Evolutionary conservation across 2,329 filamentous ascomycete species (phyloP), one percentile per base, ranked within the genome.

Genomic region (Dothideomycetidae sp.): DNA sequence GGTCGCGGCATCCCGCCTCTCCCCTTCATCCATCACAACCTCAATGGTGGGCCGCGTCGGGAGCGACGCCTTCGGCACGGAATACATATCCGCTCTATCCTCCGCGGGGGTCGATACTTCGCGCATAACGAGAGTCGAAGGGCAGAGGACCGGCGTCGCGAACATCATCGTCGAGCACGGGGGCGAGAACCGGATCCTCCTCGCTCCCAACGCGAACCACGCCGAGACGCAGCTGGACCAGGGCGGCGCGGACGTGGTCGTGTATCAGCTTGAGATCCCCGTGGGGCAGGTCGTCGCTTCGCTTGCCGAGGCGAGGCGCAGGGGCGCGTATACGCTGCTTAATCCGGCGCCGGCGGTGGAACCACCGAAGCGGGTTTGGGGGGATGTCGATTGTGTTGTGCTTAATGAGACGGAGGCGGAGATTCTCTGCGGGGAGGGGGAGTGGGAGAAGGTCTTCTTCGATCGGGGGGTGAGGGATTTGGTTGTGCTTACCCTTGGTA

Each of bases 321-420:
- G 44, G 11, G 50, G 51, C 10, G 53, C 49, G 33, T 53, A 58
- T 36, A 46, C 88, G 2, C 69, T 94, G 34, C 69, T 93, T 45
- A 96, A 94, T 56, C 85, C 86, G 11, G 86, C 86, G 3, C 64
- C 64, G 1, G 84, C 85, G 3, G 68, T 76, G 31, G 57, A 62
- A 5, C 59, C 93, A 3, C 84, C 82, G 1, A 64, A 64, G 1
- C 66, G 72, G 17, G 75, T 73, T 5, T 90, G 81, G 53, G 49
- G 55, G 5, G 72, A 71, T 1, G 68, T 94, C 19, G 74, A 75
- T 29, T 83, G 93, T 50, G 66, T 94, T 30, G 73, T 94, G 35
- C 72, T 94, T 50, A 94, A 96, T 53, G 86, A 94, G 63, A 90
- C 79, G 1, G 86, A 94, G 62, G 82, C 85, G 2, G 71, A 76